Base-by-base conservation (phyloP, 2,329 filamentous ascomycete genomes). In the Penicillium verrucosum region DNA sequence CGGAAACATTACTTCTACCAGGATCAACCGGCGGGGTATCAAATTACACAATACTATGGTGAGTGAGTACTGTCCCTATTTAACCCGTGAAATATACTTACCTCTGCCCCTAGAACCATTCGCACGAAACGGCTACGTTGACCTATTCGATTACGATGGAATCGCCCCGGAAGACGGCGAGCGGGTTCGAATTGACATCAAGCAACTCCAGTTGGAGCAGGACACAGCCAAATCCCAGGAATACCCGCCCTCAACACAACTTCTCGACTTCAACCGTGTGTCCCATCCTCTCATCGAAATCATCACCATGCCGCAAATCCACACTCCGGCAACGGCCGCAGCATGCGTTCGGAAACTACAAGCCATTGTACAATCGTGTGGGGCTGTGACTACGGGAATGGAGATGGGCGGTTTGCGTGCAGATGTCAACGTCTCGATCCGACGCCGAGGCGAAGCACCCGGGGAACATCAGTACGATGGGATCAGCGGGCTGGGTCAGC, bases 1-100 rank as follows among this genome's bases (percentile, higher is more conserved):
- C 83, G 94, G 61, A 99, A 99, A 73, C 94, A 99, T 75, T 99
- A 99, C 76, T 97, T 99, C 75, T 96, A 97, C 79, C 96, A 94
- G 84, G 94, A 99, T 73, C 94, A 99, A 74, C 94, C 94, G 0
- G 84, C 90, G 0, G 94, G 94, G 0, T 99, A 99, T 74, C 94
- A 99, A 74, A 96, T 99, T 61, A 99, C 94, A 1, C 94, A 99
- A 71, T 97, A 93, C 77, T 97, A 97, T 73, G 80, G 81, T 79
- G 9, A 68, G 81, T 79, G 9, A 68, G 49, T 52, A 37, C 21
- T 14, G 23, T 38, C 12, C 14, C 25, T 2, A 25, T 37, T 44
- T n/a, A 1, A 18, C 5, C 11, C 25, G 11, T n/a, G 38, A n/a
- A 9, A 14, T 11, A 32, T 21, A 51, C 55, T 66, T 27, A 67